Conservation (phyloP, 768 basidiomycete genomes). For the Serpula lacrymans region DNA sequence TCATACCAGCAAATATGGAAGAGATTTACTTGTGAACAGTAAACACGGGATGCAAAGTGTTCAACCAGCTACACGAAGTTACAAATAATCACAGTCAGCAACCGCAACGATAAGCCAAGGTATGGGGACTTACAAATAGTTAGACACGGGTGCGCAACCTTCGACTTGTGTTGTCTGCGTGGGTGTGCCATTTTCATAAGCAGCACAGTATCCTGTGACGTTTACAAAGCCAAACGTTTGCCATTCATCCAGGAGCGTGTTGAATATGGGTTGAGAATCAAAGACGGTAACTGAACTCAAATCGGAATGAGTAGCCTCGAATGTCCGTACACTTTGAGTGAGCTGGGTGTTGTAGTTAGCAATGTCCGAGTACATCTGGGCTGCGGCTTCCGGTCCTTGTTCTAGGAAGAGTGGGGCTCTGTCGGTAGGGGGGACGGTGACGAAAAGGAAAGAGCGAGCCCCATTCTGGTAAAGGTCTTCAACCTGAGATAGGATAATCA, state of each 20-base stretch:
- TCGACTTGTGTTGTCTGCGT: conserved; percentile 48
- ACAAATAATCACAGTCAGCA: background rate
- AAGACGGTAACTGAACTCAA: conserved; percentile 47
- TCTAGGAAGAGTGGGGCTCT: conserved; percentile 51
- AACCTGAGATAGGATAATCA: conserved; percentile 9
- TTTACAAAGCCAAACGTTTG: conserved; percentile 55
- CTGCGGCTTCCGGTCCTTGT: conserved; percentile 28
- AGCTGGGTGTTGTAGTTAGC: conserved; percentile 52
- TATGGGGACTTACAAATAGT: conserved; percentile 51
- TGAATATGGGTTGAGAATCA: conserved; percentile 57
- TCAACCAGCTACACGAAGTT: conserved; percentile 47
- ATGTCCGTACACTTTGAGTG: conserved; percentile 30
- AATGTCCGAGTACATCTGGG: conserved; percentile 32
- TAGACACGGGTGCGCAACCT: conserved; percentile 60
- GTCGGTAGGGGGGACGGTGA: conserved; percentile 59
- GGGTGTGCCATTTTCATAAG: conserved; percentile 57
- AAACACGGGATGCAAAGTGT: conserved; percentile 58
- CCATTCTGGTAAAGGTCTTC: conserved; percentile 32
- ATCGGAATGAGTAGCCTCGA: conserved; percentile 39
- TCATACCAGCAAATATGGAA: background rate
- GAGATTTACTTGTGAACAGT: conserved; percentile 55
- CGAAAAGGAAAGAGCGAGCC: conserved; percentile 59
- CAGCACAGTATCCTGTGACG: conserved; percentile 53
- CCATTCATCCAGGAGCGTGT: conserved; percentile 51
- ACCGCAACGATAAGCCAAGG: background rate